Percentiles rank a stretch among this genome's conserved stretches.
Conservation (phyloP, 768 basidiomycete genomes). For the Leccinum subgranulosum region DNA sequence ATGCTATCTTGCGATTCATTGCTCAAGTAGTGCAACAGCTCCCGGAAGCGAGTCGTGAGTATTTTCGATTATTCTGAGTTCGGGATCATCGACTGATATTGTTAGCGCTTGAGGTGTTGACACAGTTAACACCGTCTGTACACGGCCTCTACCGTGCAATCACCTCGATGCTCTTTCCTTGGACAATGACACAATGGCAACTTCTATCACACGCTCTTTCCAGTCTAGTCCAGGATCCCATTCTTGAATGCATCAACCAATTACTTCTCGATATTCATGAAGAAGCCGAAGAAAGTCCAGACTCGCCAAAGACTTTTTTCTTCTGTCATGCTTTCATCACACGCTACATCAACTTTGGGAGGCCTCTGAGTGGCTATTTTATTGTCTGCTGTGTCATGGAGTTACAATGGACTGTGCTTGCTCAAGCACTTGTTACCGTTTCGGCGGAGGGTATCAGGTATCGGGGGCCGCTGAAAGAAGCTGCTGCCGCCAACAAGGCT, state of each 20-base stretch:
- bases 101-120: slow-evolving; percentile 66
- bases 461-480: slow-evolving; percentile 48
- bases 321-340: slow-evolving; percentile 69
- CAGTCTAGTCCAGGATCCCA: slow-evolving; percentile 58
- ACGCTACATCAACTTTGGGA: slow-evolving; percentile 69
- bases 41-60: slow-evolving; percentile 51
- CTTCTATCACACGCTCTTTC: slow-evolving; percentile 50
- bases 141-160: slow-evolving; percentile 88
- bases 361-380: slow-evolving; percentile 85
- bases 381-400: slow-evolving; percentile 88
- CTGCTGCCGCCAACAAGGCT: slow-evolving; percentile 80
- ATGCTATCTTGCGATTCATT: slow-evolving; percentile 63
- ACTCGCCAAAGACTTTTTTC: slow-evolving; percentile 34
- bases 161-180: slow-evolving; percentile 72
- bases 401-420: slow-evolving; percentile 80
- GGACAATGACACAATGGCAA: slow-evolving; percentile 68
- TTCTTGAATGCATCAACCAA: slow-evolving; percentile 72
- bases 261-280: slow-evolving; percentile 60
- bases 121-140: slow-evolving; percentile 74
- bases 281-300: slow-evolving; percentile 45
- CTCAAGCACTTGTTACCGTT: slow-evolving; percentile 56
- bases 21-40: slow-evolving; percentile 55
- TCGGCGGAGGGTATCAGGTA: slow-evolving; percentile 25
- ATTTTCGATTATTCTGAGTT: not conserved
- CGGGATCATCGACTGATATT: not conserved